Evolutionary conservation across 2,329 filamentous ascomycete species (phyloP).

Genomic region (Fusarium nodosum): DNA sequence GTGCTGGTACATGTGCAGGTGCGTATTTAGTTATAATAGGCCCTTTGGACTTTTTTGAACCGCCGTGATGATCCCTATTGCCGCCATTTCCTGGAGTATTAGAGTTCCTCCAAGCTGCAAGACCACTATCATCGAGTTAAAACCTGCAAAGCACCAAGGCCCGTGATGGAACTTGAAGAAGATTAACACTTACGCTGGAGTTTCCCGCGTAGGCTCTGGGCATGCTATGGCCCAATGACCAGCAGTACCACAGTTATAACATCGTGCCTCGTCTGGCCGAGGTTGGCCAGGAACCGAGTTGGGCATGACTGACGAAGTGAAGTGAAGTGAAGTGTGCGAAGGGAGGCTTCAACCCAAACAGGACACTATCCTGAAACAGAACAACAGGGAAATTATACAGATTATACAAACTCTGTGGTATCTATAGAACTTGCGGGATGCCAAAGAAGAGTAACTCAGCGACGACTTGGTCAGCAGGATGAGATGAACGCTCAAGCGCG

Average conservation of each 20-base stretch:
- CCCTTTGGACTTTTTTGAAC: constrained; percentile 53
- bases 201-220: constrained; percentile 63
- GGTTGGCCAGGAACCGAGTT: constrained; percentile 50
- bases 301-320: constrained; percentile 46
- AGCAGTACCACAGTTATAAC: constrained; percentile 67
- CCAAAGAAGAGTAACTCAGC: constrained; percentile 10
- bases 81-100: constrained; percentile 48
- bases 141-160: constrained; percentile 11
- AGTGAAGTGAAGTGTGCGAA: constrained; percentile 5
- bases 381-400: neutral
- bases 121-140: constrained; percentile 49
- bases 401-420: constrained; percentile 9
- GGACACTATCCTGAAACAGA: constrained; percentile 13
- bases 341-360: constrained; percentile 4
- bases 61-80: constrained; percentile 50
- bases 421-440: constrained; percentile 22
- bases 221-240: constrained; percentile 68
- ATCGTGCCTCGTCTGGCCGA: constrained; percentile 57
- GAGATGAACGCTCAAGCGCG: constrained; percentile 23
- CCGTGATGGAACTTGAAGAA: neutral
- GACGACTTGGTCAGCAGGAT: constrained; percentile 25
- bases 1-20: constrained; percentile 46
- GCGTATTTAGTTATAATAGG: constrained; percentile 56
- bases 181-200: constrained; percentile 63
- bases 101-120: constrained; percentile 55